A percentile compares a stretch with the other conserved stretches of the same genome.
Conservation (phyloP, 1,284 basidiomycete species). For the Pholiota adiposa region DNA sequence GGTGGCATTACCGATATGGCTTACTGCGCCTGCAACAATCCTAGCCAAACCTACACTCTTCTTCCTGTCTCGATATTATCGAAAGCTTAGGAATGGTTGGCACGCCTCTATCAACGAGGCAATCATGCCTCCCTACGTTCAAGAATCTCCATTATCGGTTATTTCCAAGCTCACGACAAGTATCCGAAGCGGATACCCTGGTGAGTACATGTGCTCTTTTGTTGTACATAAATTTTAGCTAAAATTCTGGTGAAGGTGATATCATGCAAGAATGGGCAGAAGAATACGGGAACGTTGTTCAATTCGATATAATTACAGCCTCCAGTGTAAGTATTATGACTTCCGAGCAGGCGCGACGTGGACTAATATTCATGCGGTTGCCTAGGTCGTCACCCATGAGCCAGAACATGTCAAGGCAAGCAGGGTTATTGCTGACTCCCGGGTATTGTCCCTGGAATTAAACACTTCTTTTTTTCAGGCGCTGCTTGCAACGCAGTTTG, state of each 20-base stretch:
- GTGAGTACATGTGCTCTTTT: conserved; percentile 11
- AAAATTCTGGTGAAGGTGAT: conserved; percentile 14
- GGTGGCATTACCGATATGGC: background rate
- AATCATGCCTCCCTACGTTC: conserved; percentile 18
- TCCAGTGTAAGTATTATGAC: conserved; percentile 22
- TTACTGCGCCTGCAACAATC: background rate
- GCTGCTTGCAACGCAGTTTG: conserved; percentile 46
- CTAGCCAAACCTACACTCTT: conserved; percentile 20
- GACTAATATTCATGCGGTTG: too few relatives aligned
- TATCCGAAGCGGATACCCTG: conserved; percentile 23
- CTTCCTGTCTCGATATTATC: conserved; percentile 13
- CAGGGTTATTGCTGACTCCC: background rate
- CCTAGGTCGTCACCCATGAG: conserved; percentile 42
- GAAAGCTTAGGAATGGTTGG: conserved; percentile 8
- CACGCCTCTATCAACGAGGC: conserved; percentile 20
- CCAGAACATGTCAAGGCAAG: conserved; percentile 43
- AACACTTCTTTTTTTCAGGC: conserved; percentile 22
- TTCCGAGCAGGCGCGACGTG: background rate
- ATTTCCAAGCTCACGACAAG: conserved; percentile 10
- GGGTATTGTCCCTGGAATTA: background rate
- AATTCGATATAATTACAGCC: conserved; percentile 21
- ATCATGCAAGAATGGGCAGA: conserved; percentile 21
- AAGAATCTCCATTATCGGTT: conserved; percentile 10
- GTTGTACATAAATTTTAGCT: background rate
- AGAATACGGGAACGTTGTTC: conserved; percentile 24